Evolutionary conservation across 805 yeast species (phyloP), one percentile per base, ranked within the genome.

Genomic region (Suhomyces canberraensis): DNA sequence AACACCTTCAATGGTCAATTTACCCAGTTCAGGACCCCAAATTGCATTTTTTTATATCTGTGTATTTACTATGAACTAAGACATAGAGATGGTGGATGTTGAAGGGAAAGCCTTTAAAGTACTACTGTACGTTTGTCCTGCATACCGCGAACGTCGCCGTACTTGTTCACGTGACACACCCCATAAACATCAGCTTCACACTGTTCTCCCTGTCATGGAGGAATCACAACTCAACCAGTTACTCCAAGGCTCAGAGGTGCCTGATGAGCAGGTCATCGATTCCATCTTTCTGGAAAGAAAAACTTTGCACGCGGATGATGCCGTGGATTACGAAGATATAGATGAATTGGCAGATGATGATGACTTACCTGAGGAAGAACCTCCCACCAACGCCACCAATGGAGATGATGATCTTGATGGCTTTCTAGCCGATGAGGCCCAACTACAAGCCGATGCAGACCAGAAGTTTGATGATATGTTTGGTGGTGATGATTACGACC

Each of bases 301-400:
- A 24, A 65, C 85, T 2, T 72, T 74, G 37, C 98, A 90, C 59
- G 90, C 93, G 1, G 96, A 78, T 5, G 91, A 90, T 58, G 98
- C 98, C 8, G 69, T 89, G 21, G 98, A 91, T 59, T 91, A 85
- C 56, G 96, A 87, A 52, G 96, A 87, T 56, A 95, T 86, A 51
- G 97, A 90, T 47, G 97, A 90, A 58, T 66, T 90, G 33, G 97
- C 97, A 0, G 97, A 90, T 16, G 96, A 90, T 31, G 95, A 86
- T 38, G 95, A 84, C 38, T 50, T 61, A 3, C 69, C 69, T 1
- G 70, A 61, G 20, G 69, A 40, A 28, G 44, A 36, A 31, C 16
- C 25, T 17, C 33, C 37, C 16, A n/a, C 35, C 19, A 36, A 29
- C 40, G 40, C 44, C 31, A 42, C 34, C 11, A 29, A 40, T 8